phyloP scores from a whole-genome alignment of 1,139 yeast species.

The Saccharomyces hybrid region DNA sequence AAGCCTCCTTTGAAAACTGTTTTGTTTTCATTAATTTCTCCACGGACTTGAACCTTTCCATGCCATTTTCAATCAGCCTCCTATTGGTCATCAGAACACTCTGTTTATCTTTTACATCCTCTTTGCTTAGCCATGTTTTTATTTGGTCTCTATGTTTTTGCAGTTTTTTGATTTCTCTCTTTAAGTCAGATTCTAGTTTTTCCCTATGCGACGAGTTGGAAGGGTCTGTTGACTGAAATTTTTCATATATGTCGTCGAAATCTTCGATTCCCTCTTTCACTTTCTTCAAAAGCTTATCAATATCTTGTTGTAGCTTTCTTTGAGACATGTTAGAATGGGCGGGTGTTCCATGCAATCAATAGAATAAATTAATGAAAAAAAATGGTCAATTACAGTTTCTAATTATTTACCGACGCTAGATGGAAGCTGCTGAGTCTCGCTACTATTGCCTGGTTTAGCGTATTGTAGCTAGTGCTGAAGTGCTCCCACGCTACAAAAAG shows the following conservation, averaged over 20 bases:
- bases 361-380: not conserved
- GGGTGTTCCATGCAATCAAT: not conserved
- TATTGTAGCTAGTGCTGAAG: not conserved
- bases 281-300: conserved; percentile 92
- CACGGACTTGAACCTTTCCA: conserved; percentile 94
- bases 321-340: conserved; percentile 46
- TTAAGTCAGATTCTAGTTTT: conserved; percentile 85
- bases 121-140: conserved; percentile 89
- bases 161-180: conserved; percentile 90
- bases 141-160: conserved; percentile 94
- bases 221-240: conserved; percentile 66
- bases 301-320: conserved; percentile 70
- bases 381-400: not conserved
- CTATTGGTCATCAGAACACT: conserved; percentile 67
- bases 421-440: not conserved
- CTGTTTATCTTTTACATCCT: conserved; percentile 87
- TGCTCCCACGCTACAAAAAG: not conserved
- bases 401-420: not conserved
- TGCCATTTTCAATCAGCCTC: conserved; percentile 77
- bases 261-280: conserved; percentile 87
- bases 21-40: conserved; percentile 93
- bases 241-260: conserved; percentile 83
- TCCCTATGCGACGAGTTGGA: conserved; percentile 80
- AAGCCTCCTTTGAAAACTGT: conserved; percentile 91
- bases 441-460: not conserved